These are phyloP conservation scores for Diaporthe caulivora DNA, from an alignment of 2,329 filamentous ascomycete genomes.

Conservation along the genomic window DNA sequence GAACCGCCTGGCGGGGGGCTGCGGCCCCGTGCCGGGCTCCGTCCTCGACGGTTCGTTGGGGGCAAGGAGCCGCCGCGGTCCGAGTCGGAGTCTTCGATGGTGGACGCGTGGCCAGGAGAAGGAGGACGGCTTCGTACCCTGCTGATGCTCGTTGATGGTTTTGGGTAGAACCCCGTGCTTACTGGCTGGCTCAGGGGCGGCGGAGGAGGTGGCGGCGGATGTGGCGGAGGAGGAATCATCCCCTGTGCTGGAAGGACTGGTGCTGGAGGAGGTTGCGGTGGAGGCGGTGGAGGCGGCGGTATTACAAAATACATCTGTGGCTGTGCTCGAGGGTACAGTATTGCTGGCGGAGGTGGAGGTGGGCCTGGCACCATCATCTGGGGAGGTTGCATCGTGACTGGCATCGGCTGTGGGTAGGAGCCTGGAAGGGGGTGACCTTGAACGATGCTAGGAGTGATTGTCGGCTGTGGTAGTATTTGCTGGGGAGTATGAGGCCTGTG, in stretches of 20 bases:
- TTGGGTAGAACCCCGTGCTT: neutral
- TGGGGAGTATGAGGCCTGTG: neutral
- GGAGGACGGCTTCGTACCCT: conserved; percentile 1
- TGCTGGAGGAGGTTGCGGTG: neutral
- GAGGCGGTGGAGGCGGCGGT: conserved; percentile 20
- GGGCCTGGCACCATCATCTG: conserved; percentile 6
- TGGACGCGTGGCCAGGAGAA: conserved; percentile 30
- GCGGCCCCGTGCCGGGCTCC: neutral
- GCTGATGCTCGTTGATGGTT: neutral
- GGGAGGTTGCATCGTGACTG: neutral
- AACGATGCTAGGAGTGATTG: neutral
- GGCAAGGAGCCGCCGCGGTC: conserved; percentile 15
- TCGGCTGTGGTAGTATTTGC: neutral
- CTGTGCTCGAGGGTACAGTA: conserved; percentile 19
- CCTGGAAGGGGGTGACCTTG: neutral
- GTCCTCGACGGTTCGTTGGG: neutral
- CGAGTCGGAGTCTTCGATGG: conserved; percentile 25
- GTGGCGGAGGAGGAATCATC: neutral
- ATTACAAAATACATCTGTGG: conserved; percentile 6
- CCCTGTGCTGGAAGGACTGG: neutral
- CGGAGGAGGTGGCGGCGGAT: neutral
- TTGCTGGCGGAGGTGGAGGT: conserved; percentile 18
- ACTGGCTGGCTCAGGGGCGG: neutral
- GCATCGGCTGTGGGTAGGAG: neutral
- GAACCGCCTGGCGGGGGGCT: conserved; percentile 20